Evolutionary conservation across 2,329 filamentous ascomycete species (phyloP).

Genomic region (Aureobasidium vineae): DNA sequence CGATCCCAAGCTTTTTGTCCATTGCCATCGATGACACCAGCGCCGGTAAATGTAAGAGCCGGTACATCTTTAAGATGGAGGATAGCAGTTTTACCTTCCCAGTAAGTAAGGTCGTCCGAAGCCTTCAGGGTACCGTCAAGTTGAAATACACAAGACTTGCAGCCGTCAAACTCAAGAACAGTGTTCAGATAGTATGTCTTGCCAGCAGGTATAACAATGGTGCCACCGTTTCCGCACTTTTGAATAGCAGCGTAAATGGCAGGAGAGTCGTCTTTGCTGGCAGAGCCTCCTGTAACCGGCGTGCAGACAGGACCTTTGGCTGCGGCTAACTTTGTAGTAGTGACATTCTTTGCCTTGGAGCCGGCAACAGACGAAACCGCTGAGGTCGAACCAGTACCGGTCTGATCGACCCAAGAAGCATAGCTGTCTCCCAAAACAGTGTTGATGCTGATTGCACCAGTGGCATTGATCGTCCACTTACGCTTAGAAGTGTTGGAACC

Average conservation of each 20-base stretch:
- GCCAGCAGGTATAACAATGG: constrained; percentile 46
- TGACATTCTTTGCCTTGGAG: neutral
- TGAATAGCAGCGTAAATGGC: constrained; percentile 46
- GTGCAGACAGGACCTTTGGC: constrained; percentile 34
- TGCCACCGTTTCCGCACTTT: constrained; percentile 46
- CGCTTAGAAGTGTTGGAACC: neutral
- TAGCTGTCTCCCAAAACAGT: neutral
- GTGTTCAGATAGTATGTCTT: constrained; percentile 47
- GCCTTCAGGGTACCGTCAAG: constrained; percentile 48
- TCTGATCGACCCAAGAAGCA: neutral
- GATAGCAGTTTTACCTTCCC: constrained; percentile 45
- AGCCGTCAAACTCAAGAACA: constrained; percentile 46
- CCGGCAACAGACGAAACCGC: neutral
- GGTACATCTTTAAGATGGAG: constrained; percentile 44
- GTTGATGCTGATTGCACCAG: neutral
- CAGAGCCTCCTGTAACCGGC: constrained; percentile 35
- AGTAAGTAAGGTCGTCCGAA: constrained; percentile 43
- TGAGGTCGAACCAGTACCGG: neutral
- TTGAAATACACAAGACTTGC: constrained; percentile 48
- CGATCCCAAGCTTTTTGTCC: constrained; percentile 47
- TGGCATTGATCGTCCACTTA: neutral
- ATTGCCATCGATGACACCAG: constrained; percentile 50
- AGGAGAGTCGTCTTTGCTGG: constrained; percentile 45
- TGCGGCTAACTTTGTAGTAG: neutral
- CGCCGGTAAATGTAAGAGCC: constrained; percentile 44